phyloP scores from a whole-genome alignment of 257 asterid genomes.

The Solanum dulcamara region DNA sequence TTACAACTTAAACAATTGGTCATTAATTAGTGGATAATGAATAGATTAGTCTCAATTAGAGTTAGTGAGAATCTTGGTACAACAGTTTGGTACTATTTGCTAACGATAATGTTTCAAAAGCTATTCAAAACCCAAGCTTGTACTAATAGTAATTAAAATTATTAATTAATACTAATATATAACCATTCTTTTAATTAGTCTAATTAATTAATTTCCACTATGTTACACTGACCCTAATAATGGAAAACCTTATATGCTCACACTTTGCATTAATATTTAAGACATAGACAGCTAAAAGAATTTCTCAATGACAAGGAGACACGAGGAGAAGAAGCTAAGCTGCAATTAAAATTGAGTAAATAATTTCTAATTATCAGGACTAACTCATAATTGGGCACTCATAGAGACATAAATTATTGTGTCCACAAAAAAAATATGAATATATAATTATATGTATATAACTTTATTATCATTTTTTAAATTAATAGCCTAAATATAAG shows the following conservation, averaged over 20 bases:
- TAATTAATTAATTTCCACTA: neutral
- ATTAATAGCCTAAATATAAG: neutral
- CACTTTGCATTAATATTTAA: neutral
- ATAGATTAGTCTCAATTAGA: neutral
- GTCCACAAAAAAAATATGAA: neutral
- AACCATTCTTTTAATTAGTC: neutral
- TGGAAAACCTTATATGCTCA: neutral
- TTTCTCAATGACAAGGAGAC: neutral
- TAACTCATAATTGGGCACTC: constrained; percentile 3
- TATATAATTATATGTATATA: neutral
- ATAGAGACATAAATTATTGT: neutral
- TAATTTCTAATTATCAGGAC: neutral
- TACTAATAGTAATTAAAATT: neutral
- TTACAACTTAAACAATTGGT: neutral
- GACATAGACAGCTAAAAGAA: neutral
- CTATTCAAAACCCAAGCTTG: neutral
- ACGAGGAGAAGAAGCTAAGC: neutral
- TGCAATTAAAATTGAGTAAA: neutral
- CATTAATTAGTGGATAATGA: neutral
- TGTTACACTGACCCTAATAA: neutral
- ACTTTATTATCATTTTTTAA: neutral
- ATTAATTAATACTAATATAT: neutral
- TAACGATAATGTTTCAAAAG: neutral
- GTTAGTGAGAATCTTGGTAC: neutral
- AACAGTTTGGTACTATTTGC: neutral